Percentiles rank a stretch among this genome's conserved stretches.
Evolutionary conservation across 2,329 filamentous ascomycete genomes (phyloP).

Genomic region (Calonectria henricotiae): DNA sequence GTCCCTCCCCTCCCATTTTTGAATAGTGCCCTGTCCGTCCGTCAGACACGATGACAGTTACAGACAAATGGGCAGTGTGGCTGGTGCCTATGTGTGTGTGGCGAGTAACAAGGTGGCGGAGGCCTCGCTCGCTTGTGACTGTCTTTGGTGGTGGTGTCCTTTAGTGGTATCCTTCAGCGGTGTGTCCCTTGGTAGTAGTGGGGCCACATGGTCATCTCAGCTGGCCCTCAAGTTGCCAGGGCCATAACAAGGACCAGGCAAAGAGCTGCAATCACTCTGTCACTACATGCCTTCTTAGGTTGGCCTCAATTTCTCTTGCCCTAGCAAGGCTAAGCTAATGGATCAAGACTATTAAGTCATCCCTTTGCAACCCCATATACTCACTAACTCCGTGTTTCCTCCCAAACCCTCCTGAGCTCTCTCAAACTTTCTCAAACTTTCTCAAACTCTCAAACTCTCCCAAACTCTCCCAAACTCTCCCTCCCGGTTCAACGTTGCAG

Average conservation of each 20-base stretch:
- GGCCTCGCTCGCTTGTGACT: not conserved
- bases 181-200: not conserved
- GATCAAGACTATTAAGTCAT: conserved; percentile 4
- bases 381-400: no score
- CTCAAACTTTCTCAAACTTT: no score
- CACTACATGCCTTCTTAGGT: conserved; percentile 17
- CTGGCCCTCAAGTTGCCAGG: conserved; percentile 20
- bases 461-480: not conserved
- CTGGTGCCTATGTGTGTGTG: not conserved
- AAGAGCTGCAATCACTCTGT: conserved; percentile 21
- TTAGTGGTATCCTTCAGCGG: not conserved
- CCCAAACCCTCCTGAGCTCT: no score
- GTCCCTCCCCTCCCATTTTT: not conserved
- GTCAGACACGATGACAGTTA: not conserved
- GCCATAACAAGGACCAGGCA: conserved; percentile 16
- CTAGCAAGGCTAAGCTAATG: not conserved
- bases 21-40: no score
- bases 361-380: not conserved
- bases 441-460: no score
- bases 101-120: conserved; percentile 10
- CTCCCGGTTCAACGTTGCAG: not conserved
- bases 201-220: conserved; percentile 24
- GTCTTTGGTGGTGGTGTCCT: not conserved
- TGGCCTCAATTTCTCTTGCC: conserved; percentile 2
- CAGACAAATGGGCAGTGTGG: not conserved